Conservation (phyloP, 768 basidiomycete species). For the Pisolithus tinctorius region DNA sequence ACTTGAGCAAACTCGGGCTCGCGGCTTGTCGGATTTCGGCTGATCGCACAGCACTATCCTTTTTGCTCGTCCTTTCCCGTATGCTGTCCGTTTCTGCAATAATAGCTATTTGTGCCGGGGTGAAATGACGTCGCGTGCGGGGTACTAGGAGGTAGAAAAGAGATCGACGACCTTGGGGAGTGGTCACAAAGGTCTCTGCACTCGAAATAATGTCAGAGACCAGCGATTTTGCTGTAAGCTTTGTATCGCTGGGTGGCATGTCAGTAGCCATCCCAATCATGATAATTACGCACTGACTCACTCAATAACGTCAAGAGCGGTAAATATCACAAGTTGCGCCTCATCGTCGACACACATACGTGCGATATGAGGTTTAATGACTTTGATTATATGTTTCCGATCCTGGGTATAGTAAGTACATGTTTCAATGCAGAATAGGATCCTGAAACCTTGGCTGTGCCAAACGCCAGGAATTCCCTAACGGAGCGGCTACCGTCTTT, state of each 20-base stretch:
- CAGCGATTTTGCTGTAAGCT: conserved; percentile 76
- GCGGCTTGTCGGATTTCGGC: conserved; percentile 69
- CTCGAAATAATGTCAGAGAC: conserved; percentile 59
- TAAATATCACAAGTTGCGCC: conserved; percentile 85
- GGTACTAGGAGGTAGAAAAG: conserved; percentile 81
- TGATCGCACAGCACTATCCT: conserved; percentile 53
- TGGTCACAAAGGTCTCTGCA: conserved; percentile 50
- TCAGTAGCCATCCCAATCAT: neutral
- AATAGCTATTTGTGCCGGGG: conserved; percentile 65
- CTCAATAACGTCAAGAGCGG: conserved; percentile 87
- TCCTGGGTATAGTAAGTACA: conserved; percentile 41
- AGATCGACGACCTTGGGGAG: conserved; percentile 72
- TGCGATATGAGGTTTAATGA: conserved; percentile 82
- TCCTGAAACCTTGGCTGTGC: conserved; percentile 64
- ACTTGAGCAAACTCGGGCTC: conserved; percentile 66
- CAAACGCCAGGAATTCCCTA: conserved; percentile 77
- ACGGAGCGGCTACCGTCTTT: conserved; percentile 85
- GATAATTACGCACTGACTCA: conserved; percentile 29
- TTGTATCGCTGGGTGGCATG: conserved; percentile 67
- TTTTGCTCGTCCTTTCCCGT: conserved; percentile 78
- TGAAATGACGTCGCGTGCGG: conserved; percentile 80
- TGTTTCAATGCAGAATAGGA: too few species aligned
- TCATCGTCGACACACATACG: conserved; percentile 87
- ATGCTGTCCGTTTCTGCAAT: conserved; percentile 69
- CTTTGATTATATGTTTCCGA: conserved; percentile 86